phyloP scores from a whole-genome alignment of 1,284 basidiomycete species.

The Trametes sp. region DNA sequence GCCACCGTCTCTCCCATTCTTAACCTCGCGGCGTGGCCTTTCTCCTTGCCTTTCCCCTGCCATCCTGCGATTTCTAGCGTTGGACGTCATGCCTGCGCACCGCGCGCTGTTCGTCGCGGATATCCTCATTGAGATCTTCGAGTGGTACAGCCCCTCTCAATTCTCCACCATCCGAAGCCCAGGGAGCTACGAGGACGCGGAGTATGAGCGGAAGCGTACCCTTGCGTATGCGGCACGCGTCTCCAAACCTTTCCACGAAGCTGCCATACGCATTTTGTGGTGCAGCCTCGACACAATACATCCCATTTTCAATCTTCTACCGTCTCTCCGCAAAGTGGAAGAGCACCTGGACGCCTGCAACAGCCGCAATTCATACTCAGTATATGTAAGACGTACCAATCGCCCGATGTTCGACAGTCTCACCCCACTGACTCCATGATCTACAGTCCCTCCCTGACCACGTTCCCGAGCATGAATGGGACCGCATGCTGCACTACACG shows the following conservation, averaged over 20 bases:
- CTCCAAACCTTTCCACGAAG: neutral
- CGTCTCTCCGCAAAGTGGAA: neutral
- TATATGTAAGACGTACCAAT: too few species aligned
- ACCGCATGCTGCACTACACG: neutral
- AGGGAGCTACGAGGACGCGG: neutral
- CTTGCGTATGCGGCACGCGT: neutral
- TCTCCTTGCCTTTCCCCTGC: too few species aligned
- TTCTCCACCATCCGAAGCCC: neutral
- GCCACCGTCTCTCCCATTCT: too few species aligned
- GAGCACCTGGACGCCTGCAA: too few species aligned
- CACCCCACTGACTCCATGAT: too few species aligned
- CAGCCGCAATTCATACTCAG: too few species aligned
- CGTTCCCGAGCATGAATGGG: neutral
- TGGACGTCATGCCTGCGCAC: neutral
- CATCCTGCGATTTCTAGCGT: too few species aligned
- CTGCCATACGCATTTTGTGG: constrained; percentile 4
- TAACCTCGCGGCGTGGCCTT: too few species aligned
- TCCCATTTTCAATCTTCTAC: constrained; percentile 1
- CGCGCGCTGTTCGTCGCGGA: neutral
- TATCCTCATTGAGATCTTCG: constrained; percentile 2
- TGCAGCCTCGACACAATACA: neutral
- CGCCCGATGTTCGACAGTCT: too few species aligned
- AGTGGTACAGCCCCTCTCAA: neutral
- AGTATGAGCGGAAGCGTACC: neutral
- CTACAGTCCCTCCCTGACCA: too few species aligned